These are phyloP conservation scores for Cordyceps militaris DNA, from an alignment of 2,329 filamentous ascomycete genomes.

Conservation along the genomic window DNA sequence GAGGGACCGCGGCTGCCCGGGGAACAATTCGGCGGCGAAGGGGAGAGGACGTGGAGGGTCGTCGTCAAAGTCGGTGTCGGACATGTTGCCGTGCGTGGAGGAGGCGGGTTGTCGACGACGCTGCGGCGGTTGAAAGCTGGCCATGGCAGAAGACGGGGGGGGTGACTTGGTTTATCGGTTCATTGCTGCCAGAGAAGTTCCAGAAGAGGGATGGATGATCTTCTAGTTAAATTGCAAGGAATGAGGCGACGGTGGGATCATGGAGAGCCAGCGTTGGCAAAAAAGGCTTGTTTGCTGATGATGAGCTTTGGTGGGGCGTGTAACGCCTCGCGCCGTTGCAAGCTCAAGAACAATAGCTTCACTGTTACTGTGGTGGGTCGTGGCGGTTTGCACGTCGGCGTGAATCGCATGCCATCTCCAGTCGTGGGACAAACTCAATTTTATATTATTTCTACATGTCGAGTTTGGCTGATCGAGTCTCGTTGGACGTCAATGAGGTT, in stretches of 20 bases:
- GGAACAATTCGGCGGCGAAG: slow-evolving; percentile 23
- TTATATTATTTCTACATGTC: too few relatives aligned
- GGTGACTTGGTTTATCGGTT: not conserved
- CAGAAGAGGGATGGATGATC: too few relatives aligned
- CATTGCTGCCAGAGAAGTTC: not conserved
- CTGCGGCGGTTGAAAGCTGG: not conserved
- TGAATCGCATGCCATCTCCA: too few relatives aligned
- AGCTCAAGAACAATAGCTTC: not conserved
- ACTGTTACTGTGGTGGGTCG: too few relatives aligned
- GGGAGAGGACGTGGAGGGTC: slow-evolving; percentile 5
- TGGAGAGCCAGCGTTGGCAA: too few relatives aligned
- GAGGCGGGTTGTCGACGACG: not conserved
- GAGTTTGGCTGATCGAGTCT: too few relatives aligned
- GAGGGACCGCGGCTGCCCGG: slow-evolving; percentile 48
- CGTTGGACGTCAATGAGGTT: too few relatives aligned
- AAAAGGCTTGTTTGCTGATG: not conserved
- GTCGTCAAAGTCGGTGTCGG: not conserved
- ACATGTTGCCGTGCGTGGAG: too few relatives aligned
- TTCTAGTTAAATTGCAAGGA: too few relatives aligned
- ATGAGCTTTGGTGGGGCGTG: not conserved
- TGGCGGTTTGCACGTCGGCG: too few relatives aligned
- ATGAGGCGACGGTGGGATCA: too few relatives aligned
- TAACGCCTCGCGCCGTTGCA: not conserved
- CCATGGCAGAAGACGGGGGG: not conserved
- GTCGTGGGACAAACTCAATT: too few relatives aligned